Evolutionary conservation across 306 rosid genomes (phyloP).

Genomic region (Dicorynia guianensis): DNA sequence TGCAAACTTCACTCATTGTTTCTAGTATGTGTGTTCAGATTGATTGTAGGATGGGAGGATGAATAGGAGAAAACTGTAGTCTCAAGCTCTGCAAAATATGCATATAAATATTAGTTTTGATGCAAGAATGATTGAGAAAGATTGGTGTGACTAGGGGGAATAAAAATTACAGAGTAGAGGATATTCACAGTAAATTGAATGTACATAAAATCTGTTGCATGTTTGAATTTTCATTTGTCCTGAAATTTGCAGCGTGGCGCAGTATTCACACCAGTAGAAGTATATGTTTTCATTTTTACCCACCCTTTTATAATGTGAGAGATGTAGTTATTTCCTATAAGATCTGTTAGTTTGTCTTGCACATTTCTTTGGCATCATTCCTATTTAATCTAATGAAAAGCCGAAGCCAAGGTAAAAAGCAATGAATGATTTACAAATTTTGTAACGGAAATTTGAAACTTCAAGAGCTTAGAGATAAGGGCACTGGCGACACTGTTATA

Average conservation of each 20-base stretch:
- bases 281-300: background rate
- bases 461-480: too few relatives aligned
- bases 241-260: background rate
- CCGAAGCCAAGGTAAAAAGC: too few relatives aligned
- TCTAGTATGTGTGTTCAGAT: background rate
- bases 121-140: background rate
- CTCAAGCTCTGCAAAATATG: background rate
- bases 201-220: background rate
- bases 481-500: too few relatives aligned
- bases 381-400: too few relatives aligned
- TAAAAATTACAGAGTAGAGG: too few relatives aligned
- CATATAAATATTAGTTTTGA: background rate
- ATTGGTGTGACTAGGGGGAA: background rate
- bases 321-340: too few relatives aligned
- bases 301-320: background rate
- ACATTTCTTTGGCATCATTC: too few relatives aligned
- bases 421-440: too few relatives aligned
- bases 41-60: background rate
- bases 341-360: too few relatives aligned
- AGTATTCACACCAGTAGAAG: too few relatives aligned
- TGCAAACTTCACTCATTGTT: background rate
- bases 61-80: background rate
- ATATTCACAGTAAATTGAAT: too few relatives aligned
- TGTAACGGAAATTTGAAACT: too few relatives aligned
- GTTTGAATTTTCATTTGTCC: background rate